Percentiles rank a stretch among this genome's conserved stretches.
These are phyloP conservation scores for Delitschia confertaspora DNA, from an alignment of 495 filamentous ascomycete species.

Conservation along the genomic window DNA sequence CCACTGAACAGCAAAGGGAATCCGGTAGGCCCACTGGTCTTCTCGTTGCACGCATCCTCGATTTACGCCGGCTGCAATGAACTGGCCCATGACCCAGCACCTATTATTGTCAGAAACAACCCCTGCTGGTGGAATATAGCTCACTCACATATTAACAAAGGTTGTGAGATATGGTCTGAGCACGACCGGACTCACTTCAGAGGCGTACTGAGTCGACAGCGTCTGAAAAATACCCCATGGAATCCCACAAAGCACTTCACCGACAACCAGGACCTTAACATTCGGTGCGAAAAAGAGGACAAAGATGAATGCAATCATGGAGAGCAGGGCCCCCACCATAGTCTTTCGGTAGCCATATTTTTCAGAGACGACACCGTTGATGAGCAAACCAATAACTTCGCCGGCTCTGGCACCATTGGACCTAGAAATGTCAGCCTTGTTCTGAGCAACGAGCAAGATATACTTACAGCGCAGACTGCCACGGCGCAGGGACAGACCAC, in stretches of 20 bases:
- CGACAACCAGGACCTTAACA: constrained; percentile 25
- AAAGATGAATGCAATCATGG: constrained; percentile 28
- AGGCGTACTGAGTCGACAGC: constrained; percentile 29
- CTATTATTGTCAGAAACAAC: constrained; percentile 1
- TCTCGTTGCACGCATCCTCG: constrained; percentile 17
- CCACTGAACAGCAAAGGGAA: constrained; percentile 33
- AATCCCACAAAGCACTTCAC: constrained; percentile 25
- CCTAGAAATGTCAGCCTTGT: constrained; percentile 10
- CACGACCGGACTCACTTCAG: constrained; percentile 26
- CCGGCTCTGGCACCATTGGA: constrained; percentile 30
- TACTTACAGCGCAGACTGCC: constrained; percentile 28
- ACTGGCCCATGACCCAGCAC: constrained; percentile 32
- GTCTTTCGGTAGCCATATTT: constrained; percentile 26
- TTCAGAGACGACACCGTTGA: constrained; percentile 29
- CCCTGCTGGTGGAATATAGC: background rate
- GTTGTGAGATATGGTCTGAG: constrained; percentile 24
- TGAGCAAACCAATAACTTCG: constrained; percentile 29
- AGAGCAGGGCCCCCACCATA: constrained; percentile 22
- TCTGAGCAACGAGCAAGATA: background rate
- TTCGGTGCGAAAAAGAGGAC: constrained; percentile 31
- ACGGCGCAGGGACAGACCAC: constrained; percentile 24
- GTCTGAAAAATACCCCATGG: constrained; percentile 34
- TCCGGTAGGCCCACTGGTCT: constrained; percentile 30
- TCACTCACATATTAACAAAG: constrained; percentile 25
- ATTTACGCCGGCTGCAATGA: constrained; percentile 29